Conservation (phyloP, 371 early-diverging fungal species). For the Apophysomyces trapeziformis region DNA sequence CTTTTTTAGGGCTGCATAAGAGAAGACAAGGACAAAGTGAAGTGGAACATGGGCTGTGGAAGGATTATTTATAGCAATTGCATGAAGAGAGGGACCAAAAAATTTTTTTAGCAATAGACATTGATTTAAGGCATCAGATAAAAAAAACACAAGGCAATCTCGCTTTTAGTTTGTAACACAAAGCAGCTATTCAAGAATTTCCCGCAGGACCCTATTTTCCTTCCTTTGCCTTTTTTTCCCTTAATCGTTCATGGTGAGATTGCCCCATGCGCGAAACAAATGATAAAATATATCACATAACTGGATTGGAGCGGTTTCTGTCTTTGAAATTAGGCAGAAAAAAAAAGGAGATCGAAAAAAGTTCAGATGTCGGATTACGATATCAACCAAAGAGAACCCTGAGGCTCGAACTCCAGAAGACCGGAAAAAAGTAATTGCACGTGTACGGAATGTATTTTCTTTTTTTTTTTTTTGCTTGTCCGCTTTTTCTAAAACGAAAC, state of each 20-base stretch:
- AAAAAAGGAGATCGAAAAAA: neutral
- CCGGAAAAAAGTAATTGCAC: constrained; percentile 11
- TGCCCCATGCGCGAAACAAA: too few relatives aligned
- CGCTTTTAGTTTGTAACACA: neutral
- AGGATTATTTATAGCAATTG: neutral
- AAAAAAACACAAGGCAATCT: too few relatives aligned
- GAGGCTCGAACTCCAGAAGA: neutral
- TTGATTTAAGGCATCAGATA: too few relatives aligned
- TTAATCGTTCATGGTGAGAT: neutral
- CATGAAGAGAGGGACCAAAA: too few relatives aligned
- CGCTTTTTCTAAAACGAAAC: neutral
- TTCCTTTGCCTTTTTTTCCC: neutral
- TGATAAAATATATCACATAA: neutral
- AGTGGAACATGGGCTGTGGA: neutral
- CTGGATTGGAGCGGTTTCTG: neutral
- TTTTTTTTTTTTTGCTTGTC: neutral
- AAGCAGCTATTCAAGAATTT: neutral
- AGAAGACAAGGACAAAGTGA: too few relatives aligned
- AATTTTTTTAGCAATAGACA: too few relatives aligned
- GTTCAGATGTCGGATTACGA: neutral
- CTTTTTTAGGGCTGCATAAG: too few relatives aligned
- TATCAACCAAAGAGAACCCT: neutral
- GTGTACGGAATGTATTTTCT: neutral
- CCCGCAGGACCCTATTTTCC: constrained; percentile 3
- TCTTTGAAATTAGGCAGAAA: neutral